A percentile compares a stretch with the other conserved stretches of the same genome.
Conservation (phyloP, 768 basidiomycete genomes). For the Naganishia vaughanmartiniae region DNA sequence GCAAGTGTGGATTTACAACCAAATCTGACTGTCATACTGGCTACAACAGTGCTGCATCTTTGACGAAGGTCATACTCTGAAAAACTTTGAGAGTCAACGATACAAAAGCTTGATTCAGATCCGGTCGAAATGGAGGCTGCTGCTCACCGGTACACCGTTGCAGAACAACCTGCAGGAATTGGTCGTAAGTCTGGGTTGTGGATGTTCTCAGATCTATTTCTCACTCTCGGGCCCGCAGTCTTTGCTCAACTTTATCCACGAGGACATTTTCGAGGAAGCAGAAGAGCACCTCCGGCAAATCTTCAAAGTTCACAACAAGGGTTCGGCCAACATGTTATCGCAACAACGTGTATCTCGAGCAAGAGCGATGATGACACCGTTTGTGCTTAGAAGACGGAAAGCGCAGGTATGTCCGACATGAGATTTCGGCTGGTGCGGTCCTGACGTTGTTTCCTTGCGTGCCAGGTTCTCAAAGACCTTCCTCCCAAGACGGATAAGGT, state of each 20-base stretch:
- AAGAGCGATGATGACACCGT: constrained; percentile 99
- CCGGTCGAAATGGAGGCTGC: constrained; percentile 79
- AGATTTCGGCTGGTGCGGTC: not conserved
- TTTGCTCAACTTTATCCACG: constrained; percentile 94
- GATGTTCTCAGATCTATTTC: not conserved
- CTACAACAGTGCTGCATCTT: constrained; percentile 75
- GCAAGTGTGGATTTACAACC: not conserved
- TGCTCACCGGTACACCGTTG: constrained; percentile 91
- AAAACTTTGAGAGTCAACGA: constrained; percentile 96
- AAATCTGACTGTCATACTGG: not conserved
- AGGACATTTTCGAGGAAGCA: constrained; percentile 75
- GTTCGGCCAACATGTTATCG: constrained; percentile 84
- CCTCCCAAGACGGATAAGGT: constrained; percentile 90
- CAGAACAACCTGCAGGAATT: constrained; percentile 61
- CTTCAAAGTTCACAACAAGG: constrained; percentile 79
- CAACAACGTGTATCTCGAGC: constrained; percentile 90
- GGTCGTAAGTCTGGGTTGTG: constrained; percentile 48
- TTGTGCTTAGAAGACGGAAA: constrained; percentile 93
- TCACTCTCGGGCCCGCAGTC: constrained; percentile 61
- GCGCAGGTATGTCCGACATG: constrained; percentile 65
- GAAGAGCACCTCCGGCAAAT: constrained; percentile 81
- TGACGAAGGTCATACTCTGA: constrained; percentile 95
- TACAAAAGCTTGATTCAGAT: constrained; percentile 84
- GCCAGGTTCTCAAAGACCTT: constrained; percentile 82
- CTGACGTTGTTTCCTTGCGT: not conserved